These are phyloP conservation scores for Chlorella sp. DNA, from an alignment of 139 green algal genomes.

Conservation along the genomic window DNA sequence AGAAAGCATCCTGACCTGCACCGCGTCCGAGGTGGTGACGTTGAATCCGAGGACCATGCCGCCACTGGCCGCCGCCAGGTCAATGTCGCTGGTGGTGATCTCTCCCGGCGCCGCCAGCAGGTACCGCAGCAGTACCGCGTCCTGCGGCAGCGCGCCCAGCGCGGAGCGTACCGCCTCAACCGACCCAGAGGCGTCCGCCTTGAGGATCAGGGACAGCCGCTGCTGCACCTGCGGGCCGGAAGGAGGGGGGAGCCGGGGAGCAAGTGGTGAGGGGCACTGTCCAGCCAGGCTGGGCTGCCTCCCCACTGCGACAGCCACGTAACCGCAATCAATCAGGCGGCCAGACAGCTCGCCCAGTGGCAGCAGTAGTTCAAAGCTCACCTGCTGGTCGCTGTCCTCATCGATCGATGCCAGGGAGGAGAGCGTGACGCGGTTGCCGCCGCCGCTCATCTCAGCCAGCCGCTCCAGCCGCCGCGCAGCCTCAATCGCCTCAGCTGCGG, in stretches of 20 bases:
- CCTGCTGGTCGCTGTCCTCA: slow-evolving; percentile 57
- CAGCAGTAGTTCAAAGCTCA: too few relatives aligned
- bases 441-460: slow-evolving; percentile 62
- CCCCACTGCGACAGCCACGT: neutral
- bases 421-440: slow-evolving; percentile 88
- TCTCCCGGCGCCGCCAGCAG: slow-evolving; percentile 87
- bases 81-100: slow-evolving; percentile 87
- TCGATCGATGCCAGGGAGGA: slow-evolving; percentile 82
- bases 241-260: neutral
- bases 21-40: slow-evolving; percentile 67
- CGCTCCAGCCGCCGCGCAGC: slow-evolving; percentile 55
- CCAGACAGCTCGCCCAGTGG: too few relatives aligned
- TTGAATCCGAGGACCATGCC: slow-evolving; percentile 90
- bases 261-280: neutral
- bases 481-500: slow-evolving; percentile 40
- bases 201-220: neutral
- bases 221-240: neutral
- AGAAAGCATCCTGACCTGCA: slow-evolving; percentile 27
- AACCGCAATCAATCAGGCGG: too few relatives aligned
- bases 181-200: slow-evolving; percentile 87
- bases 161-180: slow-evolving; percentile 92
- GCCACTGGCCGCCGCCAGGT: slow-evolving; percentile 85
- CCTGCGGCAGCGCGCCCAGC: slow-evolving; percentile 86
- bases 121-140: slow-evolving; percentile 89
- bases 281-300: neutral